Percentiles rank a stretch among this genome's conserved stretches.
These are phyloP conservation scores for Kalanchoe fedtschenkoi DNA, from an alignment of 164 flowering plant genomes.

Conservation along the genomic window DNA sequence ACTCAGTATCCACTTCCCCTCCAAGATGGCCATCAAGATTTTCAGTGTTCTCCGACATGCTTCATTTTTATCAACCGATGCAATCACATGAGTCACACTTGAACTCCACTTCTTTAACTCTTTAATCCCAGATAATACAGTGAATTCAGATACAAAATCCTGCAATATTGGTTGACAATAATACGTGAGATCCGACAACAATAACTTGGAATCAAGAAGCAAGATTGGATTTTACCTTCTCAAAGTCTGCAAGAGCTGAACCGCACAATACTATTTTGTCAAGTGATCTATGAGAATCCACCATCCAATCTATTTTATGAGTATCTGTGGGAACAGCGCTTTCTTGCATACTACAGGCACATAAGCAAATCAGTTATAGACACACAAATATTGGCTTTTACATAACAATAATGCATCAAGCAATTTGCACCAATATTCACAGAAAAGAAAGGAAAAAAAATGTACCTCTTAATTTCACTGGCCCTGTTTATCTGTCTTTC, in stretches of 20 bases:
- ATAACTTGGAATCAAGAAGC: not conserved
- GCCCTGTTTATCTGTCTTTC: conserved; percentile 24
- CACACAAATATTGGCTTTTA: not conserved
- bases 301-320: conserved; percentile 4
- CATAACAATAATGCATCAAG: not conserved
- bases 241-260: conserved; percentile 56
- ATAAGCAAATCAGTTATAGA: not conserved
- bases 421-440: not conserved
- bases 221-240: conserved; percentile 41
- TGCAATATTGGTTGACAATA: conserved; percentile 20
- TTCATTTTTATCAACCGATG: conserved; percentile 77
- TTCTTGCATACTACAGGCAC: conserved; percentile 5
- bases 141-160: conserved; percentile 58
- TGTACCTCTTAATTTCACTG: conserved; percentile 23
- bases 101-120: conserved; percentile 53
- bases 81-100: conserved; percentile 77
- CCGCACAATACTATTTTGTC: conserved; percentile 65
- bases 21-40: conserved; percentile 75
- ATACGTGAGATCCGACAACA: not conserved
- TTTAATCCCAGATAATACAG: conserved; percentile 37
- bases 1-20: conserved; percentile 88
- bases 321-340: conserved; percentile 12
- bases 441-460: not conserved
- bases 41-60: conserved; percentile 89
- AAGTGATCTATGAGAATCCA: conserved; percentile 26